Evolutionary conservation across 768 basidiomycete genomes (phyloP).

Genomic region (Suillus paluster): DNA sequence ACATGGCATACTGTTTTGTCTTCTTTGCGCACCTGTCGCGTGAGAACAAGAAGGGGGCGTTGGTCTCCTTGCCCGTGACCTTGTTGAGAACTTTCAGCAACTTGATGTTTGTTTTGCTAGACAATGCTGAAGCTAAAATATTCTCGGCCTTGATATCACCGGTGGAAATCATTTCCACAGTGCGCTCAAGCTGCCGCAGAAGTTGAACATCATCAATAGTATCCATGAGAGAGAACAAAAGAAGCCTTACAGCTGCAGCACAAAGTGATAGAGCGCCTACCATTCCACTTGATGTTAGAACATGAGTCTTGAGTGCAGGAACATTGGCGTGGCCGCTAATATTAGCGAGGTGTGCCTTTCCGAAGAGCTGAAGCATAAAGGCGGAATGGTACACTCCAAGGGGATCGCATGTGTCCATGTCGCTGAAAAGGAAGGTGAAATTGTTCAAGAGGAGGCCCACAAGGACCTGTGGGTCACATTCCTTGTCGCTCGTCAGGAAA

Average conservation of each 20-base stretch:
- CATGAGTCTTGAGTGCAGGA: neutral
- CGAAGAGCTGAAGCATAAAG: neutral
- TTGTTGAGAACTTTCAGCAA: constrained; percentile 16
- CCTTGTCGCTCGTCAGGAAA: neutral
- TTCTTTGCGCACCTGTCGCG: too few species aligned
- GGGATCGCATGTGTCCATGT: neutral
- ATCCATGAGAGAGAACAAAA: neutral
- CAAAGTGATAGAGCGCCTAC: constrained; percentile 6
- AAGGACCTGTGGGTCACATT: neutral
- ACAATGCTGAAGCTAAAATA: neutral
- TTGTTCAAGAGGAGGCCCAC: neutral
- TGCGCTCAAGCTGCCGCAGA: constrained; percentile 11
- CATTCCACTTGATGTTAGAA: neutral
- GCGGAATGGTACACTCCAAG: constrained; percentile 2
- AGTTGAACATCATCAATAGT: constrained; percentile 1
- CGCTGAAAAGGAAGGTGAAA: neutral
- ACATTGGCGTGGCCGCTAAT: constrained; percentile 5
- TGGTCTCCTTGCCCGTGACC: constrained; percentile 8
- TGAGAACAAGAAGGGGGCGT: neutral
- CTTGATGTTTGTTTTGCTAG: constrained; percentile 5
- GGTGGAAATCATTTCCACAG: constrained; percentile 3
- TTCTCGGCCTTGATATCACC: constrained; percentile 7
- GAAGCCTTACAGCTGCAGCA: constrained; percentile 9
- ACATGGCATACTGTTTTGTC: too few species aligned
- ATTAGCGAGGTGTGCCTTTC: constrained; percentile 1